Base-by-base conservation (phyloP, 768 basidiomycete genomes). In the Cystofilobasidium capitatum region DNA sequence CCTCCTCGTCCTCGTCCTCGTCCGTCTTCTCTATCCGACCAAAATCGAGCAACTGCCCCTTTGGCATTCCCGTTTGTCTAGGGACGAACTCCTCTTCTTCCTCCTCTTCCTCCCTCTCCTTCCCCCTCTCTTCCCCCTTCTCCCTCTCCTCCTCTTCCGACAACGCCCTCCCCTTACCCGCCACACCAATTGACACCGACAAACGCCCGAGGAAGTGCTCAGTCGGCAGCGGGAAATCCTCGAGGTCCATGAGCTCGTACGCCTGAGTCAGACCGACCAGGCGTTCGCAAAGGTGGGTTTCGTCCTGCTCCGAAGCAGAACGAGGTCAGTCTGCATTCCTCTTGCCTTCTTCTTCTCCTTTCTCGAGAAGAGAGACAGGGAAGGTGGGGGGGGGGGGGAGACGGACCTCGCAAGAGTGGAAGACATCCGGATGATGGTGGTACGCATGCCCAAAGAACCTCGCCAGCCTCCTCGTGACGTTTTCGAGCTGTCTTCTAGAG, bases 371-470 rank as follows among this genome's bases (percentile, higher is more conserved):
- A 12, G 62, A 47, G 26, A 36, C 14, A 54, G 13, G 14, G 17
- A 13, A 59, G 29, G 26, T 1, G 26, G 14, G 22, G 8, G 20
- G 16, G 44, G 33, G 12, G 42, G 9, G 8, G 14, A 5, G 45
- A 62, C 74, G 22, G 37, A 76, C 75, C 72, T 93, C 91, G 36
- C 87, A 87, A 75, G 89, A 88, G 71, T 89, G 87, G 75, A 94
- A 94, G 0, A 85, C 84, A 75, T 92, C 91, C 70, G 89, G 86
- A 77, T 94, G 91, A 75, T 91, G 90, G 79, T 87, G 93, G 80
- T 91, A 97, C 1, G 92, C 91, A 77, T 99, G 94, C 0, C 90
- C 89, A 74, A 99, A 97, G 70, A 97, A 92, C 42, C 94, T 85
- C 1, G 91, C 91, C 1, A 98, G 84, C 17, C 94, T 85, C 0